phyloP scores from a whole-genome alignment of 2,329 filamentous ascomycete genomes.

The Diaporthe sp. region DNA sequence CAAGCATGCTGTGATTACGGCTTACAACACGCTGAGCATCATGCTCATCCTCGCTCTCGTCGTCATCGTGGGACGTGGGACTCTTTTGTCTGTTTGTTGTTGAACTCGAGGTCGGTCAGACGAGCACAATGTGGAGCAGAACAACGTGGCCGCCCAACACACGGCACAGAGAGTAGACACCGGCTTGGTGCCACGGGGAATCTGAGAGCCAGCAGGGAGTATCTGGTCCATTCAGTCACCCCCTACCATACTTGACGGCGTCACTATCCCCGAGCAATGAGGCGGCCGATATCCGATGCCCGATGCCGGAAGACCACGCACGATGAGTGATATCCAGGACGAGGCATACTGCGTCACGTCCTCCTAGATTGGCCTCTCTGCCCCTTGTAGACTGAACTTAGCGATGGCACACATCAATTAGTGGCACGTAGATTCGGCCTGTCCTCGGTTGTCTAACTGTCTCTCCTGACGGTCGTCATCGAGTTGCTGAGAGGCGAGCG shows the following conservation, averaged over 20 bases:
- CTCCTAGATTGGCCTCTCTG: background rate
- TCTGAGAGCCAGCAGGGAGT: background rate
- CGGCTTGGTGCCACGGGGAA: background rate
- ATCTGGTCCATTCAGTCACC: background rate
- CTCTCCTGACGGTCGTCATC: background rate
- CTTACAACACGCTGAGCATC: background rate
- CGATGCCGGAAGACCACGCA: background rate
- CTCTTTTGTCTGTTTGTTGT: background rate
- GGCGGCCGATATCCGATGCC: constrained; percentile 7
- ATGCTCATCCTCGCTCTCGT: background rate
- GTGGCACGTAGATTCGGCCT: background rate
- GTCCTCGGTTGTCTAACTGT: background rate
- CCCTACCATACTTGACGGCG: background rate
- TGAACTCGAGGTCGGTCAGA: background rate
- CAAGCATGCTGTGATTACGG: background rate
- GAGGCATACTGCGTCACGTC: background rate
- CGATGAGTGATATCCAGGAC: background rate
- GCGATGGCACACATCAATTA: background rate
- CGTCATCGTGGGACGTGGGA: background rate
- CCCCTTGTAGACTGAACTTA: background rate
- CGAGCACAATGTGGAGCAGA: background rate
- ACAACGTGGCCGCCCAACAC: background rate
- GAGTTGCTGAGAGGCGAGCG: background rate
- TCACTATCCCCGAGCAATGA: constrained; percentile 1
- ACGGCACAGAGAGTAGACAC: background rate